Evolutionary conservation across 2,329 filamentous ascomycete genomes (phyloP).

Genomic region (Venturia asperata): DNA sequence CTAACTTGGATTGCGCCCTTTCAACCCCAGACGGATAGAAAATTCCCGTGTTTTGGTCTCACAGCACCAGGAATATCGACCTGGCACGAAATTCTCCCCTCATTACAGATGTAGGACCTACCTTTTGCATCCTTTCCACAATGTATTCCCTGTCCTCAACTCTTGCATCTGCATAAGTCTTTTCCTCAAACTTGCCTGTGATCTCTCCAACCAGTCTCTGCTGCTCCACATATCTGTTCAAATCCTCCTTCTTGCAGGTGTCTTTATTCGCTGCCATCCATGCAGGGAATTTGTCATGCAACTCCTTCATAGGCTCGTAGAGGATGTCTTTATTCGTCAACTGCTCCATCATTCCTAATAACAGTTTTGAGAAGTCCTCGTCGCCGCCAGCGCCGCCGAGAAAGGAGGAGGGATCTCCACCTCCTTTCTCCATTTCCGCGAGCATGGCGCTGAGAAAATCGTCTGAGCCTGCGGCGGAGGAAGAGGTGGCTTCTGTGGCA

Average conservation of each 20-base stretch:
- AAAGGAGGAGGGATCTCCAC: slow-evolving; percentile 37
- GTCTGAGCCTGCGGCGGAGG: slow-evolving; percentile 47
- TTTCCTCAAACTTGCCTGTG: slow-evolving; percentile 78
- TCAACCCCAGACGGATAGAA: not conserved
- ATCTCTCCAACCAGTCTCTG: slow-evolving; percentile 75
- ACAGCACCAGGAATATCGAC: not conserved
- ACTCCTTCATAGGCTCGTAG: slow-evolving; percentile 97
- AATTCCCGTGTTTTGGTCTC: too few species aligned
- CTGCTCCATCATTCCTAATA: slow-evolving; percentile 98
- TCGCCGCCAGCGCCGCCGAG: slow-evolving; percentile 51
- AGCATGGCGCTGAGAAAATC: slow-evolving; percentile 89
- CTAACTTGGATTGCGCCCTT: not conserved
- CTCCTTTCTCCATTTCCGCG: slow-evolving; percentile 70
- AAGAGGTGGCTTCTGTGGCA: slow-evolving; percentile 49
- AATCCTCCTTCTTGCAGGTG: slow-evolving; percentile 59
- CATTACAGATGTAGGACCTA: slow-evolving; percentile 33
- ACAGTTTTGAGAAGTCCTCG: slow-evolving; percentile 88
- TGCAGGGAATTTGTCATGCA: slow-evolving; percentile 81
- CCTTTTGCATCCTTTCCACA: slow-evolving; percentile 96
- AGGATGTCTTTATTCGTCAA: slow-evolving; percentile 96
- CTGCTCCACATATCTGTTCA: slow-evolving; percentile 75
- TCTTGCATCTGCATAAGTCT: slow-evolving; percentile 74
- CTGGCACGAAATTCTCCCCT: not conserved
- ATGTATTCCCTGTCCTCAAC: slow-evolving; percentile 80
- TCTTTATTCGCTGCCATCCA: slow-evolving; percentile 77